Percentiles rank a stretch among this genome's conserved stretches.
phyloP scores from a whole-genome alignment of 1,284 basidiomycete species.

The Leccinum pallidistipes region DNA sequence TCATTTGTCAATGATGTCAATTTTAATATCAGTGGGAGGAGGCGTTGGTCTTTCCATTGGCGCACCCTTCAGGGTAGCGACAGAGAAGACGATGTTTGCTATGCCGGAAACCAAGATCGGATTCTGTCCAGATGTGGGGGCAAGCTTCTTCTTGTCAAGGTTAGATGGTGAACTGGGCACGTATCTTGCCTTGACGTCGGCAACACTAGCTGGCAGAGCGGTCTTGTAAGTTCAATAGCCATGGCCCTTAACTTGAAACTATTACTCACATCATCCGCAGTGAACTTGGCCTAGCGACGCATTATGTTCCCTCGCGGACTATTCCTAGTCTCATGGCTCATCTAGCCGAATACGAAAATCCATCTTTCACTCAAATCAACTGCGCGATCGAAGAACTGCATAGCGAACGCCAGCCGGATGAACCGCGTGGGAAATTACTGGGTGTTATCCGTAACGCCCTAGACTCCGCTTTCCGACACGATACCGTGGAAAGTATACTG shows the following conservation, averaged over 20 bases:
- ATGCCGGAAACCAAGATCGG: slow-evolving; percentile 98
- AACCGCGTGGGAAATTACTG: slow-evolving; percentile 54
- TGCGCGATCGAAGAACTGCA: slow-evolving; percentile 68
- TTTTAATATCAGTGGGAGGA: slow-evolving; percentile 77
- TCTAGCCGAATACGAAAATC: slow-evolving; percentile 59
- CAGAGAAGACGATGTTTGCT: slow-evolving; percentile 90
- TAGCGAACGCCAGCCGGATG: slow-evolving; percentile 56
- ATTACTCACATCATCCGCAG: slow-evolving; percentile 39
- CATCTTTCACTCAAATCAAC: slow-evolving; percentile 50
- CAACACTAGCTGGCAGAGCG: slow-evolving; percentile 70
- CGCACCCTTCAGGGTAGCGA: slow-evolving; percentile 91
- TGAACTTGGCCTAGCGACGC: slow-evolving; percentile 89
- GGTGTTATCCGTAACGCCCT: slow-evolving; percentile 72
- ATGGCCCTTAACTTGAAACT: slow-evolving; percentile 1
- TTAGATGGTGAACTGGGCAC: slow-evolving; percentile 92
- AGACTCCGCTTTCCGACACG: slow-evolving; percentile 74
- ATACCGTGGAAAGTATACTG: slow-evolving; percentile 72
- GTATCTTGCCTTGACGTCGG: slow-evolving; percentile 90
- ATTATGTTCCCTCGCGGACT: slow-evolving; percentile 79
- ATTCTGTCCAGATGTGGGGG: slow-evolving; percentile 90
- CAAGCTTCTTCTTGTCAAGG: slow-evolving; percentile 85
- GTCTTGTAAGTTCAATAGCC: slow-evolving; percentile 66
- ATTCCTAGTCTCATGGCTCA: slow-evolving; percentile 68
- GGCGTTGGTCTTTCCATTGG: slow-evolving; percentile 91
- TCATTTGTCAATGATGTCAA: slow-evolving; percentile 22